Percentiles rank a stretch among this genome's conserved stretches.
These are phyloP conservation scores for Pseudozyma pruni DNA, from an alignment of 1,284 basidiomycete species.

Conservation along the genomic window DNA sequence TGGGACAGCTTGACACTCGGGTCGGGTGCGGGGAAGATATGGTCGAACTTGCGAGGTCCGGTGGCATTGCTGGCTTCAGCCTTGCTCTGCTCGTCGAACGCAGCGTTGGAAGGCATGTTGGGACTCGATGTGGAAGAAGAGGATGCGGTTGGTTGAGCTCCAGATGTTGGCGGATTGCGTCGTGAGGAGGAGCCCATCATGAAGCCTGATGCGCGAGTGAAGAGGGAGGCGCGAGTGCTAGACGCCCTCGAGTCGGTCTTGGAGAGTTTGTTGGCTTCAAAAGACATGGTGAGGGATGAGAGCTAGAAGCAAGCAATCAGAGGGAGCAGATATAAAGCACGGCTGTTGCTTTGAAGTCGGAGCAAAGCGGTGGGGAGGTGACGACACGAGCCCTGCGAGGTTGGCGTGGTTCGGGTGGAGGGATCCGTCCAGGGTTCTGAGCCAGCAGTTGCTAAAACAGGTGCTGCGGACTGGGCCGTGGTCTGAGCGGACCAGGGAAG, in stretches of 20 bases:
- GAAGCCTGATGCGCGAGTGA: constrained; percentile 42
- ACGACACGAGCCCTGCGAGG: too few relatives aligned
- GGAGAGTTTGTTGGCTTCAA: constrained; percentile 12
- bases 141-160: constrained; percentile 14
- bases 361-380: too few relatives aligned
- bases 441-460: too few relatives aligned
- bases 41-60: constrained; percentile 37
- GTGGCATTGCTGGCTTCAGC: constrained; percentile 1
- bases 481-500: too few relatives aligned
- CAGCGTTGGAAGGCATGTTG: neutral
- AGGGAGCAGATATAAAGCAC: constrained; percentile 1
- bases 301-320: neutral
- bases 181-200: constrained; percentile 32
- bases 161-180: constrained; percentile 19
- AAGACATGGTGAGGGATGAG: constrained; percentile 35
- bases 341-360: too few relatives aligned
- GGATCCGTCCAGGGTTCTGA: too few relatives aligned
- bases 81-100: neutral
- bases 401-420: too few relatives aligned
- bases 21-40: constrained; percentile 53
- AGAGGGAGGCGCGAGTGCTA: constrained; percentile 36
- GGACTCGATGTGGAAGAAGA: constrained; percentile 15
- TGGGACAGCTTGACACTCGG: constrained; percentile 41
- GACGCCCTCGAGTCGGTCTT: constrained; percentile 40
- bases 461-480: too few relatives aligned